Conservation (phyloP, 192 early-diverging fungal genomes). For the Jimgerdemannia flammicorona region DNA sequence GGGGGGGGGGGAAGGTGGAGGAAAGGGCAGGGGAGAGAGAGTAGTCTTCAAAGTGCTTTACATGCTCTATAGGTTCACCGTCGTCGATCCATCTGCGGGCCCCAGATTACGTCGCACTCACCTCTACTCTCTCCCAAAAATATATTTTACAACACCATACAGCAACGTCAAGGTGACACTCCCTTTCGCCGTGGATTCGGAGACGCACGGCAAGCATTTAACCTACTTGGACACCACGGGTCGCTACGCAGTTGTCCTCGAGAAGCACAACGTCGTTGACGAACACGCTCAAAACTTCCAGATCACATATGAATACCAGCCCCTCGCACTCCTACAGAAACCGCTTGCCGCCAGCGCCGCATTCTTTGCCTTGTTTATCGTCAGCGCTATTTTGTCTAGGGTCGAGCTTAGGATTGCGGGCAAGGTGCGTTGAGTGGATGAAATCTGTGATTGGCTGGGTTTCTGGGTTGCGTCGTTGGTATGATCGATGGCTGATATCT, state of each 20-base stretch:
- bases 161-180: constrained; percentile 64
- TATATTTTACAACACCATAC: too few relatives aligned
- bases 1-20: too few relatives aligned
- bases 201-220: constrained; percentile 47
- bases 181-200: constrained; percentile 56
- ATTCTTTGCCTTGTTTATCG: constrained; percentile 51
- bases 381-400: constrained; percentile 50
- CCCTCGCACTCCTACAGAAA: constrained; percentile 50
- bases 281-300: constrained; percentile 52
- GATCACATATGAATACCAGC: constrained; percentile 51
- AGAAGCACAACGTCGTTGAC: constrained; percentile 69
- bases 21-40: too few relatives aligned
- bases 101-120: too few relatives aligned
- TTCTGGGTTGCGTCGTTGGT: too few relatives aligned
- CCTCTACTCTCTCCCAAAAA: too few relatives aligned
- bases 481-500: too few relatives aligned
- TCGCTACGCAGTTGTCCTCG: constrained; percentile 70
- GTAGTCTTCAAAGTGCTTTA: too few relatives aligned
- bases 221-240: constrained; percentile 92
- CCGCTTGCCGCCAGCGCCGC: constrained; percentile 49
- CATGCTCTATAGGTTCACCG: too few relatives aligned
- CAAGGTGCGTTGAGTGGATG: constrained; percentile 12
- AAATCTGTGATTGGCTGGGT: too few relatives aligned
- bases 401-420: constrained; percentile 51
- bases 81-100: too few relatives aligned